A percentile compares a stretch with the other conserved stretches of the same genome.
Conservation (phyloP, 345 rosid species). For the Aethionema arabicum region DNA sequence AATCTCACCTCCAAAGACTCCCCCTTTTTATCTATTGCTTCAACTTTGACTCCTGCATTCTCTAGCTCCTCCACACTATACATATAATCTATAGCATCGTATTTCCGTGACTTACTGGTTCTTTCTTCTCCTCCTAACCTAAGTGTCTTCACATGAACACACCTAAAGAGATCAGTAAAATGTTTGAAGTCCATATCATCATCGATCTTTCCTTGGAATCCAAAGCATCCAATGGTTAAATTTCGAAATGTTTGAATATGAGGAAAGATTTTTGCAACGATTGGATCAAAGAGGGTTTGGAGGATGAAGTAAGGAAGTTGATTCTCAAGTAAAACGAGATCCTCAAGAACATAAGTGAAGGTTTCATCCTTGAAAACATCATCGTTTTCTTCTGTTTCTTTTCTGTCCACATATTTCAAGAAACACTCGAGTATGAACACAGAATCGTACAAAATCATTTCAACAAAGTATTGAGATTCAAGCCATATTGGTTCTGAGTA, state of each 20-base stretch:
- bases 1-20: neutral
- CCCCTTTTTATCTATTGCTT: neutral
- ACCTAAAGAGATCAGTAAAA: conserved; percentile 17
- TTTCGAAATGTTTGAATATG: neutral
- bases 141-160: neutral
- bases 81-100: neutral
- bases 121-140: no score
- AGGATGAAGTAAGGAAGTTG: conserved; percentile 36
- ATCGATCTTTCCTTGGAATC: neutral
- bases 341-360: neutral
- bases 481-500: conserved; percentile 23
- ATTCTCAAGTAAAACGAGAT: conserved; percentile 30
- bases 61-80: neutral
- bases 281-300: neutral
- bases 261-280: neutral
- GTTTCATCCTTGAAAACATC: conserved; percentile 5
- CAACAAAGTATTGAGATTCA: neutral
- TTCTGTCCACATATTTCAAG: neutral
- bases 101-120: no score
- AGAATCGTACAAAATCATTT: conserved; percentile 21
- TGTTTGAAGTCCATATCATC: neutral
- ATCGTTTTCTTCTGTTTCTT: neutral
- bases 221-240: neutral
- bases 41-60: neutral
- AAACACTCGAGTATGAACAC: conserved; percentile 19